phyloP scores from a whole-genome alignment of 345 rosid genomes.

The Bruguiera parviflora region DNA sequence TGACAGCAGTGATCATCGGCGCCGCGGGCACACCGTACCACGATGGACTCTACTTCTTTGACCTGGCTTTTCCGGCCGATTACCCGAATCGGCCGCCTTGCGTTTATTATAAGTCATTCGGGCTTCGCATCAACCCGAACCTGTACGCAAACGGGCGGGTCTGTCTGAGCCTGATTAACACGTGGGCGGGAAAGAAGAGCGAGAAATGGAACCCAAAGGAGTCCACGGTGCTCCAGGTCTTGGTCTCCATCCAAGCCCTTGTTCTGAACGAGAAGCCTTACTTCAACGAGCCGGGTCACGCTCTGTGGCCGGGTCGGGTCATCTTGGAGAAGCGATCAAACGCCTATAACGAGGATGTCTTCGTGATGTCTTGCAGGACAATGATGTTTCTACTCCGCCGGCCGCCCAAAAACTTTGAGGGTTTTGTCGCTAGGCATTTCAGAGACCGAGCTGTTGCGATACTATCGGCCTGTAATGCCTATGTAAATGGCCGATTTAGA shows the following conservation, averaged over 20 bases:
- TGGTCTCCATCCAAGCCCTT: constrained; percentile 56
- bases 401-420: constrained; percentile 48
- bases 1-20: constrained; percentile 48
- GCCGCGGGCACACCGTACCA: constrained; percentile 61
- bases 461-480: constrained; percentile 38
- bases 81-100: constrained; percentile 49
- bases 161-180: constrained; percentile 54
- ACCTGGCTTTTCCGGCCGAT: constrained; percentile 46
- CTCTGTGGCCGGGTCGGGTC: constrained; percentile 12
- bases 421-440: constrained; percentile 38
- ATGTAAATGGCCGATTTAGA: constrained; percentile 25
- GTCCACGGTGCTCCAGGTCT: constrained; percentile 52
- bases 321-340: constrained; percentile 31
- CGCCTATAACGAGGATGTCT: constrained; percentile 38
- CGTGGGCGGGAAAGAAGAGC: constrained; percentile 41
- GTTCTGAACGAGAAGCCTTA: constrained; percentile 54
- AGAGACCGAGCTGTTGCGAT: constrained; percentile 27
- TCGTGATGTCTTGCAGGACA: constrained; percentile 37
- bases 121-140: constrained; percentile 58
- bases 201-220: constrained; percentile 49
- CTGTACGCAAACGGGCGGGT: constrained; percentile 44
- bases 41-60: constrained; percentile 65
- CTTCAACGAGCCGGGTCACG: constrained; percentile 45
- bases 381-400: constrained; percentile 23
- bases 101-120: constrained; percentile 45